These are phyloP conservation scores for Aureobasidium sp. DNA, from an alignment of 2,329 filamentous ascomycete genomes.

Conservation along the genomic window DNA sequence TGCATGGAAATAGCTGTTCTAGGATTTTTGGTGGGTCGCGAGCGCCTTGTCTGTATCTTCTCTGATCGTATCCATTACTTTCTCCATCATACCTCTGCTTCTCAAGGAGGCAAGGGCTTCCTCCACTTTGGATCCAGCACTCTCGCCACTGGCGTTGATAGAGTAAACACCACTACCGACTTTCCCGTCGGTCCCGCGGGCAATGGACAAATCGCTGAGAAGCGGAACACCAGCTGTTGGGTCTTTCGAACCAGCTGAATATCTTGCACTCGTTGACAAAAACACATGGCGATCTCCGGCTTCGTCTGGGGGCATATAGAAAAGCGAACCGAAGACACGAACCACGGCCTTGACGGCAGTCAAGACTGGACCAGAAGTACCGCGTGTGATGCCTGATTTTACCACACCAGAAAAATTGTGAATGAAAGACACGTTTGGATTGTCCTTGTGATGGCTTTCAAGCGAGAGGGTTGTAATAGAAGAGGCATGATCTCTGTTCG, in stretches of 20 bases:
- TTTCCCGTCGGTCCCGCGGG: conserved; percentile 22
- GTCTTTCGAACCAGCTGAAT: conserved; percentile 17
- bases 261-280: conserved; percentile 27
- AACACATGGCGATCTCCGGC: conserved; percentile 29
- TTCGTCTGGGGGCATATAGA: conserved; percentile 22
- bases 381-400: conserved; percentile 18
- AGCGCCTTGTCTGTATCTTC: conserved; percentile 17
- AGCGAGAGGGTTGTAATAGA: conserved; percentile 22
- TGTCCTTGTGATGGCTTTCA: conserved; percentile 17
- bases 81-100: conserved; percentile 25
- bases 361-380: conserved; percentile 10
- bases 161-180: conserved; percentile 28
- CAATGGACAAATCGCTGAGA: neutral
- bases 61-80: conserved; percentile 23
- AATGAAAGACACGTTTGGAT: conserved; percentile 22
- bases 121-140: conserved; percentile 19
- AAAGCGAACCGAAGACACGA: conserved; percentile 15
- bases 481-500: conserved; percentile 17
- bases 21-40: neutral
- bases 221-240: conserved; percentile 17
- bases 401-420: conserved; percentile 25
- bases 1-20: conserved; percentile 32
- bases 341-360: conserved; percentile 14
- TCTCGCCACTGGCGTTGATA: conserved; percentile 23
- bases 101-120: conserved; percentile 22